Evolutionary conservation across 1,139 yeast genomes (phyloP).

Genomic region (Kluyveromyces sp.): DNA sequence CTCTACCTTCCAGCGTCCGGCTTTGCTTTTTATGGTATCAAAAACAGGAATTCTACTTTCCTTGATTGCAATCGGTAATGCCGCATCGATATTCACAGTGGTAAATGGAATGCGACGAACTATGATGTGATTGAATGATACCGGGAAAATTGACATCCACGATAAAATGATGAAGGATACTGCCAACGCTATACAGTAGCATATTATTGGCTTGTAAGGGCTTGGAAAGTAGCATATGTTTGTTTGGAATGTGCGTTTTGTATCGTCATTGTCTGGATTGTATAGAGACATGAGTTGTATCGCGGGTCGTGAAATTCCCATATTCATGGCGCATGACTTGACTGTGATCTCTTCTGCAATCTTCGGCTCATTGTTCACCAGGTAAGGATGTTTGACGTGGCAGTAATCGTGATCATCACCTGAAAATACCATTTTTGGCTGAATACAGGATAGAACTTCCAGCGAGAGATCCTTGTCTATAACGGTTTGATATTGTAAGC

Average conservation of each 20-base stretch:
- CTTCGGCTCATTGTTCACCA: constrained; percentile 29
- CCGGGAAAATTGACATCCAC: constrained; percentile 19
- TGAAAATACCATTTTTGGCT: constrained; percentile 67
- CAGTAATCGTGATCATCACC: constrained; percentile 98
- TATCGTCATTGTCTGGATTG: constrained; percentile 36
- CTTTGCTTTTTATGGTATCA: background rate
- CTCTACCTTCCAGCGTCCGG: constrained; percentile 2
- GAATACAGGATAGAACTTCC: constrained; percentile 46
- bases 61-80: constrained; percentile 12
- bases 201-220: constrained; percentile 49
- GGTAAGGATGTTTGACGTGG: constrained; percentile 56
- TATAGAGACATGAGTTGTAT: constrained; percentile 69
- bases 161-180: constrained; percentile 22
- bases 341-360: constrained; percentile 72
- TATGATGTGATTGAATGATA: constrained; percentile 17
- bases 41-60: constrained; percentile 1
- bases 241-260: constrained; percentile 21
- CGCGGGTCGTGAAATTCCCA: constrained; percentile 81
- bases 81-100: background rate
- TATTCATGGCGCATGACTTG: constrained; percentile 86
- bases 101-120: constrained; percentile 11
- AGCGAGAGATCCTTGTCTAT: constrained; percentile 52
- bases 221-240: constrained; percentile 58
- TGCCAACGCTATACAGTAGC: constrained; percentile 32
- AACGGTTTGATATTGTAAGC: constrained; percentile 75